Conservation (phyloP, 345 rosid species). For the Boechera divaricarpa region DNA sequence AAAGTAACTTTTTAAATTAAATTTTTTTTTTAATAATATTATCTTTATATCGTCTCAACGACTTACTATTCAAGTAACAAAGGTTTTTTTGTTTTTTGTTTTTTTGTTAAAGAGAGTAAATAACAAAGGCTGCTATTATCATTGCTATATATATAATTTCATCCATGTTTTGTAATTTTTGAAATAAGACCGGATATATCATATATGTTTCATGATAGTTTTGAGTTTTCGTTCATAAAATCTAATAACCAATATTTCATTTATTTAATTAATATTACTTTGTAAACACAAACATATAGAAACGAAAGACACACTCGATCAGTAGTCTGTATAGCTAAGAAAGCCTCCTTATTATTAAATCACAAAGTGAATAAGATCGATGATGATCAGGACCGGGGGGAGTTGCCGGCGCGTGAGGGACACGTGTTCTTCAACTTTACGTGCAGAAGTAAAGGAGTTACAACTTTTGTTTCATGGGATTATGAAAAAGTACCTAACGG, state of each 20-base stretch:
- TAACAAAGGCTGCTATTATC: neutral
- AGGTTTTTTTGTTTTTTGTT: too few species aligned
- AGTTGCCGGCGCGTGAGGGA: conserved; percentile 26
- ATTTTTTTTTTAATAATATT: neutral
- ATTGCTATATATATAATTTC: neutral
- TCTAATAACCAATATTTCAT: neutral
- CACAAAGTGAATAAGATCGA: neutral
- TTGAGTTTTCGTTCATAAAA: neutral
- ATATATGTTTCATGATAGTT: neutral
- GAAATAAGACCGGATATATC: neutral
- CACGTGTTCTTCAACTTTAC: conserved; percentile 24
- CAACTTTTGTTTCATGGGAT: conserved; percentile 27
- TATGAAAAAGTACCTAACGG: conserved; percentile 8
- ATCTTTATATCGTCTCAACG: neutral
- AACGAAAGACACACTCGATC: neutral
- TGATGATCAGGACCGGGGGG: neutral
- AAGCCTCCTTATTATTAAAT: too few species aligned
- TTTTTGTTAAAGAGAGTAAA: too few species aligned
- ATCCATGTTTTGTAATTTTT: neutral
- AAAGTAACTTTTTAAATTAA: neutral
- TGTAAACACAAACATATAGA: neutral
- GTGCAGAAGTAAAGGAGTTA: conserved; percentile 33
- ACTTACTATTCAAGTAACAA: neutral
- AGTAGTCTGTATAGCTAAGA: neutral
- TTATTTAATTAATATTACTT: neutral